Percentiles rank a stretch among this genome's conserved stretches.
Evolutionary conservation across 2,329 filamentous ascomycete genomes (phyloP).

Genomic region (Claviceps humidiphila): DNA sequence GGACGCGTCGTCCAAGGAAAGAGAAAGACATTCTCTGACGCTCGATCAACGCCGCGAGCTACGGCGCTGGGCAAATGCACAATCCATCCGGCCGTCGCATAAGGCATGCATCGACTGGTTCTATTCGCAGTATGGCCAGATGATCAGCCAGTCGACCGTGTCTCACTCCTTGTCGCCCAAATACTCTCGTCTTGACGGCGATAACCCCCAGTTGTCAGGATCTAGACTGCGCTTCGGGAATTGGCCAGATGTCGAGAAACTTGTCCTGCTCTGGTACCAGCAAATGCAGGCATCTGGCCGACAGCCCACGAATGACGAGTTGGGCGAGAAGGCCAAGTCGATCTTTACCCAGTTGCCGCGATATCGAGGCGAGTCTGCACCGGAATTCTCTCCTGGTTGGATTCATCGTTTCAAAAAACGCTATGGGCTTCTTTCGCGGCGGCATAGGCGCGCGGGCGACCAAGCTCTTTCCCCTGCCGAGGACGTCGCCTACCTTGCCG

Average conservation of each 20-base stretch:
- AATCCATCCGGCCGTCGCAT: constrained; percentile 43
- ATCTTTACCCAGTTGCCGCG: constrained; percentile 46
- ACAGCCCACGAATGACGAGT: constrained; percentile 48
- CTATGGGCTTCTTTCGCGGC: constrained; percentile 43
- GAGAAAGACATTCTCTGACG: constrained; percentile 47
- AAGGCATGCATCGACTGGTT: constrained; percentile 54
- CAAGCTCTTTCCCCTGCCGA: constrained; percentile 34
- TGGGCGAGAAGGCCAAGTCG: constrained; percentile 47
- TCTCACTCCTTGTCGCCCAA: constrained; percentile 49
- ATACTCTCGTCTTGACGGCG: constrained; percentile 47
- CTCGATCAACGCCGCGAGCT: constrained; percentile 49
- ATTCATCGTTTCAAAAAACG: constrained; percentile 53
- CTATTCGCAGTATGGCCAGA: constrained; percentile 41
- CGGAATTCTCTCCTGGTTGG: constrained; percentile 51
- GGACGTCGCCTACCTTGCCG: constrained; percentile 46
- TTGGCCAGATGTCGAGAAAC: constrained; percentile 50
- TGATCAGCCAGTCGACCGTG: constrained; percentile 50
- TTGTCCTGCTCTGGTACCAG: constrained; percentile 42
- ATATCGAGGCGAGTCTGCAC: constrained; percentile 45
- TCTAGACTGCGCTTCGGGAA: constrained; percentile 50
- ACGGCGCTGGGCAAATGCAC: constrained; percentile 45
- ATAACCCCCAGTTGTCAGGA: constrained; percentile 46
- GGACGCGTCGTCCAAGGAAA: constrained; percentile 27
- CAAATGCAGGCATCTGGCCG: constrained; percentile 38
- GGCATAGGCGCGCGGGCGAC: constrained; percentile 39